These are phyloP conservation scores for Scedosporium aurantiacum DNA, from an alignment of 2,329 filamentous ascomycete genomes.

Conservation along the genomic window DNA sequence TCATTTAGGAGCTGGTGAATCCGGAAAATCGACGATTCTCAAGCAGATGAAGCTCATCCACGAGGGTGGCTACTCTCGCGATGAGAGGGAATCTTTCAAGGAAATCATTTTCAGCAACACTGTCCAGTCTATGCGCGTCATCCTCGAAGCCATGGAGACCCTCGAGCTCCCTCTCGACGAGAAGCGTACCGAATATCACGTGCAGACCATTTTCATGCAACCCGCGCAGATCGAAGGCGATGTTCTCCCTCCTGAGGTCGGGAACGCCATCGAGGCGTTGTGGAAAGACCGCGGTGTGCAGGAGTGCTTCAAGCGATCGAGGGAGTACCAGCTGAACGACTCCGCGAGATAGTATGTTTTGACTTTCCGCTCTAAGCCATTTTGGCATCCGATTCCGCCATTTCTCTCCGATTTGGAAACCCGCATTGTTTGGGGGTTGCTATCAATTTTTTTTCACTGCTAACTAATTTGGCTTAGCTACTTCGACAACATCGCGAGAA, in stretches of 20 bases:
- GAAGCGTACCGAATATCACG: slow-evolving; percentile 88
- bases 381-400: neutral
- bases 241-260: slow-evolving; percentile 85
- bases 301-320: slow-evolving; percentile 88
- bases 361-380: neutral
- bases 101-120: slow-evolving; percentile 63
- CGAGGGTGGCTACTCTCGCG: slow-evolving; percentile 95
- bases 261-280: slow-evolving; percentile 79
- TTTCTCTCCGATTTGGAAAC: neutral
- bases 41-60: slow-evolving; percentile 99
- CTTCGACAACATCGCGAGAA: slow-evolving; percentile 89
- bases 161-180: slow-evolving; percentile 76
- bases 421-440: neutral
- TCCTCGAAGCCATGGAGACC: slow-evolving; percentile 58
- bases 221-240: slow-evolving; percentile 94
- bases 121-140: slow-evolving; percentile 59
- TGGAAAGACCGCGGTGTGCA: slow-evolving; percentile 92
- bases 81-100: slow-evolving; percentile 62
- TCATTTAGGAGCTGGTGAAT: slow-evolving; percentile 81
- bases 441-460: slow-evolving; percentile 9
- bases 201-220: slow-evolving; percentile 98
- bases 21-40: slow-evolving; percentile 83
- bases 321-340: slow-evolving; percentile 94
- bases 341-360: slow-evolving; percentile 80
- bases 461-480: slow-evolving; percentile 50